Percentiles rank a stretch among this genome's conserved stretches.
These are phyloP conservation scores for Sungouiozyma ichnusensis DNA, from an alignment of 805 yeast genomes.

Conservation along the genomic window DNA sequence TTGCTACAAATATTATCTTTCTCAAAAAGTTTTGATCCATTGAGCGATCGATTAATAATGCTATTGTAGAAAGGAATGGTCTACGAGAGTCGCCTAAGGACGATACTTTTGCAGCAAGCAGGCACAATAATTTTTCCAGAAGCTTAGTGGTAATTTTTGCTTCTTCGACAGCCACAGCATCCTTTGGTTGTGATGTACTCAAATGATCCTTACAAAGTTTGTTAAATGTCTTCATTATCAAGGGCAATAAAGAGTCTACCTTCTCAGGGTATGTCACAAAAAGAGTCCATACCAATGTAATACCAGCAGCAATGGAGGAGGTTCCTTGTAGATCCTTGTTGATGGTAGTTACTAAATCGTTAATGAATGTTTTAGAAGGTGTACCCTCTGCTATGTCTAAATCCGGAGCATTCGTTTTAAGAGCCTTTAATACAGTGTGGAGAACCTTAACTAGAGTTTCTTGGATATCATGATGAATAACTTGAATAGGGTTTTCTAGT, in stretches of 20 bases:
- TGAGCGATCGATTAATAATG: slow-evolving; percentile 84
- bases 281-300: slow-evolving; percentile 71
- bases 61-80: slow-evolving; percentile 72
- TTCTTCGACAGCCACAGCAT: slow-evolving; percentile 45
- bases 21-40: slow-evolving; percentile 63
- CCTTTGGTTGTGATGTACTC: slow-evolving; percentile 37
- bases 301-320: slow-evolving; percentile 79
- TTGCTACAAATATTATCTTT: slow-evolving; percentile 66
- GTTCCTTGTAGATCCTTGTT: slow-evolving; percentile 67
- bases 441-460: slow-evolving; percentile 72
- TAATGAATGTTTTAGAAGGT: slow-evolving; percentile 51
- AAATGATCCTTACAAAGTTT: slow-evolving; percentile 84
- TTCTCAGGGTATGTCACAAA: slow-evolving; percentile 63
- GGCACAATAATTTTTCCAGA: slow-evolving; percentile 63
- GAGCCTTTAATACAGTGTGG: slow-evolving; percentile 55
- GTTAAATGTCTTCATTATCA: slow-evolving; percentile 77
- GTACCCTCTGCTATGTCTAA: slow-evolving; percentile 49
- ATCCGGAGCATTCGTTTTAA: slow-evolving; percentile 36
- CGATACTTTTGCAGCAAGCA: slow-evolving; percentile 72
- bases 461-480: slow-evolving; percentile 80
- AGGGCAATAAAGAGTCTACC: slow-evolving; percentile 64
- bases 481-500: slow-evolving; percentile 68
- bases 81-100: slow-evolving; percentile 90
- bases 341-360: slow-evolving; percentile 53
- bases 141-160: slow-evolving; percentile 70